These are phyloP conservation scores for Hanseniaspora thailandica DNA, from an alignment of 805 yeast genomes.

Conservation along the genomic window DNA sequence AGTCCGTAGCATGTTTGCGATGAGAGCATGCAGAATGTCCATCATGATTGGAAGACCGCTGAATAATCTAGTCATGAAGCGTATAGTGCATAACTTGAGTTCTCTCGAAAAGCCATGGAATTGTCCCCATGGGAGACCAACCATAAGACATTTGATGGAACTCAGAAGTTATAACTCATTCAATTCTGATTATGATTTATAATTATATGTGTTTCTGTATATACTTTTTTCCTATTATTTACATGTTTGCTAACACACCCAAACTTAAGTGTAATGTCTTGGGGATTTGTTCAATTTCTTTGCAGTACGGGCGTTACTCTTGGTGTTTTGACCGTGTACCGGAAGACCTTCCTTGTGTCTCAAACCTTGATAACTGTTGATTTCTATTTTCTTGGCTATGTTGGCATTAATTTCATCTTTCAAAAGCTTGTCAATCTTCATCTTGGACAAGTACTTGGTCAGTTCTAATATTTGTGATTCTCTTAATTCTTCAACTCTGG, in stretches of 20 bases:
- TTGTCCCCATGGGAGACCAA: slow-evolving; percentile 95
- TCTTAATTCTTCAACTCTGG: slow-evolving; percentile 85
- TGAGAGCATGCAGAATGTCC: slow-evolving; percentile 88
- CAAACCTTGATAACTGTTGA: slow-evolving; percentile 77
- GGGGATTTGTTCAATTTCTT: slow-evolving; percentile 68
- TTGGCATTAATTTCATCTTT: slow-evolving; percentile 64
- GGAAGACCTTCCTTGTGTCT: slow-evolving; percentile 80
- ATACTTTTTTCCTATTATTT: background rate
- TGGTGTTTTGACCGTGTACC: slow-evolving; percentile 81
- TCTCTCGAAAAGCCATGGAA: slow-evolving; percentile 86
- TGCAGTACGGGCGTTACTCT: slow-evolving; percentile 85
- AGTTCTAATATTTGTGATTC: slow-evolving; percentile 79
- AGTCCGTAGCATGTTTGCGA: slow-evolving; percentile 73
- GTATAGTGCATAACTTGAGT: slow-evolving; percentile 57
- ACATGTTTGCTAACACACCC: background rate
- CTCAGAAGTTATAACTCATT: slow-evolving; percentile 38
- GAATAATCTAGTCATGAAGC: slow-evolving; percentile 46
- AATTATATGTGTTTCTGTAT: background rate
- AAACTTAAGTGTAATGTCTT: slow-evolving; percentile 29
- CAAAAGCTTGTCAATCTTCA: slow-evolving; percentile 72
- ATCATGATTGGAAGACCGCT: slow-evolving; percentile 85
- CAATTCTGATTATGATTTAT: slow-evolving; percentile 33
- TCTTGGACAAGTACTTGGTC: slow-evolving; percentile 73
- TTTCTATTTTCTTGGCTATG: slow-evolving; percentile 64
- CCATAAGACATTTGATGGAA: slow-evolving; percentile 79